phyloP scores from a whole-genome alignment of 768 basidiomycete species.

The Tylopilus subfusipes region DNA sequence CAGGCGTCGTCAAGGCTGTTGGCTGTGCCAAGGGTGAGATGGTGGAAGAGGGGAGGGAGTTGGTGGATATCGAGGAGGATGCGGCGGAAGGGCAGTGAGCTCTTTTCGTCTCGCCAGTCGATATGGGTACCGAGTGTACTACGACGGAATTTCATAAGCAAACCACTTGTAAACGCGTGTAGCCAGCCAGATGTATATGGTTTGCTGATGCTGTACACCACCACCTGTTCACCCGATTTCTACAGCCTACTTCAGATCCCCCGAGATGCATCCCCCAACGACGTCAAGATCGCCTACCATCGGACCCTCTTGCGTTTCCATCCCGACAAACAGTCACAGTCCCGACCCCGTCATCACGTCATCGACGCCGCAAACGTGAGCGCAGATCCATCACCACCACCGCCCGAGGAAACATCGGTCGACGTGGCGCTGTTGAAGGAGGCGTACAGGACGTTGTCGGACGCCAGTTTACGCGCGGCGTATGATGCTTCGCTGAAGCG shows the following conservation, averaged over 20 bases:
- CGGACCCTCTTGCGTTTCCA: constrained; percentile 60
- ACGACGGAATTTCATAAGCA: not conserved
- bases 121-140: not conserved
- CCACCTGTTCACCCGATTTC: constrained; percentile 37
- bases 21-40: constrained; percentile 84
- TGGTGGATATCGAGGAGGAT: constrained; percentile 63
- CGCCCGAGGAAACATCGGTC: constrained; percentile 4
- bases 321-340: constrained; percentile 49
- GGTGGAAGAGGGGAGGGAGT: constrained; percentile 82
- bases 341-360: not conserved
- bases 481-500: constrained; percentile 42
- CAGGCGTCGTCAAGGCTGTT: constrained; percentile 68
- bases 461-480: constrained; percentile 42
- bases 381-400: not conserved
- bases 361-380: constrained; percentile 29
- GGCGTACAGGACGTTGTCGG: constrained; percentile 62
- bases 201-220: not conserved
- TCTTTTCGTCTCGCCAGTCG: not conserved
- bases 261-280: constrained; percentile 43
- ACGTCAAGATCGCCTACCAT: constrained; percentile 72
- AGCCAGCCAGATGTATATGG: no score
- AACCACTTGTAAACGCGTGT: no score
- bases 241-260: constrained; percentile 58
- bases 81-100: constrained; percentile 11
- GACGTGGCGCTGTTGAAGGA: constrained; percentile 62